Evolutionary conservation across 1,284 basidiomycete genomes (phyloP).

Genomic region (Pyrrhoderma lamaoense): DNA sequence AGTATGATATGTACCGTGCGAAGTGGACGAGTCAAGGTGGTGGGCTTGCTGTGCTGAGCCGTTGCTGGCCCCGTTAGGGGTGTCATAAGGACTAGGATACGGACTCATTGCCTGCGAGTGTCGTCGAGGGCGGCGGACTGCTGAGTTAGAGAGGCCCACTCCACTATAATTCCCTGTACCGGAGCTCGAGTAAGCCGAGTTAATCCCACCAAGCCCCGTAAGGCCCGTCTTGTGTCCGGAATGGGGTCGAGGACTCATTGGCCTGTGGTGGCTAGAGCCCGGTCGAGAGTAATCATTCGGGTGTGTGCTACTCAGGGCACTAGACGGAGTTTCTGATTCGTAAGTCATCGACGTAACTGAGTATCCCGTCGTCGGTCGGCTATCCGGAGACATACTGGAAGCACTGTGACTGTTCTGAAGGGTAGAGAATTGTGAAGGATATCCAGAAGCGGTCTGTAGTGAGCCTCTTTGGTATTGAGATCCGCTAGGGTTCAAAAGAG

Average conservation of each 20-base stretch:
- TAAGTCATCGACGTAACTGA: conserved; percentile 70
- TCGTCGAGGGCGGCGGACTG: conserved; percentile 54
- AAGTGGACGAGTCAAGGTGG: conserved; percentile 17
- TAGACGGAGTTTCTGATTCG: conserved; percentile 40
- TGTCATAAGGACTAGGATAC: conserved; percentile 72
- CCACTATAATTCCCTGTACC: conserved; percentile 2
- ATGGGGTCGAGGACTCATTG: conserved; percentile 48
- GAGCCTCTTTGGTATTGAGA: conserved; percentile 51
- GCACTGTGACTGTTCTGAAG: conserved; percentile 59
- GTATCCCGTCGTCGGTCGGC: conserved; percentile 75
- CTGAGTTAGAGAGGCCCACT: conserved; percentile 1
- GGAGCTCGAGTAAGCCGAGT: conserved; percentile 7
- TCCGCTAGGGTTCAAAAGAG: conserved; percentile 66
- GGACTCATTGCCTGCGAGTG: conserved; percentile 80
- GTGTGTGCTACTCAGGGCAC: conserved; percentile 27
- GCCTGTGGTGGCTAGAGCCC: conserved; percentile 60
- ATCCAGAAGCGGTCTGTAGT: conserved; percentile 53
- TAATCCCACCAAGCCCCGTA: conserved; percentile 28
- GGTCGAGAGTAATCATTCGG: conserved; percentile 54
- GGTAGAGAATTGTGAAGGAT: conserved; percentile 52
- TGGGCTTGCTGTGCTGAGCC: conserved; percentile 34
- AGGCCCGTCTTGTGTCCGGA: conserved; percentile 51
- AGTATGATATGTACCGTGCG: conserved; percentile 15
- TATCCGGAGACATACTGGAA: conserved; percentile 71
- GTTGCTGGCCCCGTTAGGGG: conserved; percentile 27